Conservation (phyloP, 2,329 filamentous ascomycete species). For the Trichophyton rubrum region DNA sequence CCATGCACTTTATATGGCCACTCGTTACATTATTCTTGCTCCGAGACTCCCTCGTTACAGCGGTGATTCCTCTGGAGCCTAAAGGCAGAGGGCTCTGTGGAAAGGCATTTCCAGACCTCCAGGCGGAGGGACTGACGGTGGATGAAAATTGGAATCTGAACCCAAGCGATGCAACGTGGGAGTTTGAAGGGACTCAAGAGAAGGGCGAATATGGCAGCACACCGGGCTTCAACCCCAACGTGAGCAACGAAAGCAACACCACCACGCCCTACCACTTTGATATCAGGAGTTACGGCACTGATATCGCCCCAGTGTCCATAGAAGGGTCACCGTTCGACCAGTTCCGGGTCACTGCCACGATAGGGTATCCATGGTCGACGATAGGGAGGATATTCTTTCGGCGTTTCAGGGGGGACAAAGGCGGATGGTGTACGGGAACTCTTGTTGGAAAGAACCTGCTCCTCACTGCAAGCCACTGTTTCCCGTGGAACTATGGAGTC, state of each 20-base stretch:
- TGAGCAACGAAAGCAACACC: neutral
- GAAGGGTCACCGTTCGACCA: conserved; percentile 8
- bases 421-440: conserved; percentile 17
- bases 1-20: conserved; percentile 11
- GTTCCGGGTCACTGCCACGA: conserved; percentile 12
- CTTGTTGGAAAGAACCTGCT: conserved; percentile 16
- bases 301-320: neutral
- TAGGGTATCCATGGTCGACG: conserved; percentile 16
- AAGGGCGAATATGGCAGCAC: conserved; percentile 12
- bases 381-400: conserved; percentile 15
- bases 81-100: conserved; percentile 3
- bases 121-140: conserved; percentile 8
- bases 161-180: conserved; percentile 8
- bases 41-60: conserved; percentile 5
- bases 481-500: conserved; percentile 15
- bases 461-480: conserved; percentile 18
- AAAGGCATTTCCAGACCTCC: conserved; percentile 4
- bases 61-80: neutral
- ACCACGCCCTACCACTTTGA: neutral
- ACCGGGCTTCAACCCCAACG: conserved; percentile 8
- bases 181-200: conserved; percentile 2
- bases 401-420: conserved; percentile 13
- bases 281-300: neutral
- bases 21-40: conserved; percentile 9
- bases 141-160: conserved; percentile 7